These are phyloP conservation scores for Aureobasidium leucospermi DNA, from an alignment of 2,329 filamentous ascomycete genomes.

Conservation along the genomic window DNA sequence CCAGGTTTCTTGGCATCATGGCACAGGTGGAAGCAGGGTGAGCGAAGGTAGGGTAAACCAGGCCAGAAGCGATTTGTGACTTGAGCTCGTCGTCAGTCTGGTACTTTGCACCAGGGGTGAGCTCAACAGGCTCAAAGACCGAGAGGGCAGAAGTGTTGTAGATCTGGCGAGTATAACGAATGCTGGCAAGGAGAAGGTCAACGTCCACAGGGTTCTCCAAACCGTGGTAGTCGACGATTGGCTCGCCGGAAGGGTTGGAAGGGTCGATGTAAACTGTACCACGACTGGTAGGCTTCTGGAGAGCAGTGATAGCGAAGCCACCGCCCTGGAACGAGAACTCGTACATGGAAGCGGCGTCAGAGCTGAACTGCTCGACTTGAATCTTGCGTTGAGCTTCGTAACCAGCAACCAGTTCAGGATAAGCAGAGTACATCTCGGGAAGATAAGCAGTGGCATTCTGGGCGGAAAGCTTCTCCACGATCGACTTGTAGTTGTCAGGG, in stretches of 20 bases:
- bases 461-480: conserved; percentile 10
- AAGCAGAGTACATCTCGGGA: conserved; percentile 23
- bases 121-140: conserved; percentile 27
- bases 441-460: conserved; percentile 19
- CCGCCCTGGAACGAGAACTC: conserved; percentile 37
- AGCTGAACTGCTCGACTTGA: conserved; percentile 36
- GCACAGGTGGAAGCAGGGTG: conserved; percentile 28
- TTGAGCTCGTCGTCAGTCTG: conserved; percentile 20
- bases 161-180: conserved; percentile 30
- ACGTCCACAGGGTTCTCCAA: conserved; percentile 32
- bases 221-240: conserved; percentile 35
- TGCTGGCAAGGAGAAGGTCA: conserved; percentile 27
- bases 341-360: conserved; percentile 36
- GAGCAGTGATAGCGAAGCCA: conserved; percentile 22
- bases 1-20: conserved; percentile 27
- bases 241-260: conserved; percentile 26
- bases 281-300: conserved; percentile 30
- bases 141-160: conserved; percentile 27
- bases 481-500: conserved; percentile 9
- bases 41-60: conserved; percentile 23
- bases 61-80: conserved; percentile 14
- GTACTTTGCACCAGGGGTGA: conserved; percentile 20
- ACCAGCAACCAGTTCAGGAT: conserved; percentile 38
- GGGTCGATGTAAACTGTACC: conserved; percentile 28
- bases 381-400: conserved; percentile 42